Evolutionary conservation across 1,284 basidiomycete species (phyloP).

Genomic region (Rhodotorula sp.): DNA sequence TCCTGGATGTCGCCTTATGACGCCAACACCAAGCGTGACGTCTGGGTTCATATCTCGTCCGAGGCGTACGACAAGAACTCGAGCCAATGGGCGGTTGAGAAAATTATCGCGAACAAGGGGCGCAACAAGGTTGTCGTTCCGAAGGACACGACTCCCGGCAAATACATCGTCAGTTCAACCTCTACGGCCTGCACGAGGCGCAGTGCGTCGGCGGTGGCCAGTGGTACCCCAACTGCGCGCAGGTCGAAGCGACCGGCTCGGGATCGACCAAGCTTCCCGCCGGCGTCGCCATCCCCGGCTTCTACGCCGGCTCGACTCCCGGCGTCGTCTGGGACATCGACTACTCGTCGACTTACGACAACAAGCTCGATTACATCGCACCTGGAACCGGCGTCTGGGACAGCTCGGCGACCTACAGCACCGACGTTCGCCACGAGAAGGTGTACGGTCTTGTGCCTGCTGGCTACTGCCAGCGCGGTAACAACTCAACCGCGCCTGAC

Average conservation of each 20-base stretch:
- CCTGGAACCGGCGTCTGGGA: slow-evolving; percentile 16
- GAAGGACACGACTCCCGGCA: not conserved
- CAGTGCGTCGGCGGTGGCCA: not conserved
- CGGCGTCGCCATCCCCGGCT: slow-evolving; percentile 9
- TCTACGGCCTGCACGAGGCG: slow-evolving; percentile 7
- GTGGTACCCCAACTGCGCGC: slow-evolving; percentile 19
- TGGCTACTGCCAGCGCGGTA: slow-evolving; percentile 12
- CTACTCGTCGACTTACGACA: not conserved
- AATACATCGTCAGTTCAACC: slow-evolving; percentile 18
- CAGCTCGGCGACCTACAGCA: slow-evolving; percentile 12
- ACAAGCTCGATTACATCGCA: slow-evolving; percentile 2
- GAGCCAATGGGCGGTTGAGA: slow-evolving; percentile 4
- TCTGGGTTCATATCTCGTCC: slow-evolving; percentile 12
- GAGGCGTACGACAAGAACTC: slow-evolving; percentile 6
- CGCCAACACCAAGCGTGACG: not conserved
- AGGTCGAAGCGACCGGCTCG: not conserved
- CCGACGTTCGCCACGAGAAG: not conserved
- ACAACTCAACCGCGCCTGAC: not conserved
- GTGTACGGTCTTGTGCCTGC: slow-evolving; percentile 7
- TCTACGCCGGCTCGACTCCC: not conserved
- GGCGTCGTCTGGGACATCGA: slow-evolving; percentile 6
- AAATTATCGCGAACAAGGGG: slow-evolving; percentile 7
- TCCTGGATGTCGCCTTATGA: slow-evolving; percentile 7
- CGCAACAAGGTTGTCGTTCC: slow-evolving; percentile 2
- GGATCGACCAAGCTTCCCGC: slow-evolving; percentile 1